Evolutionary conservation across 2,329 filamentous ascomycete genomes (phyloP).

Genomic region (Trichocomaceae sp.): DNA sequence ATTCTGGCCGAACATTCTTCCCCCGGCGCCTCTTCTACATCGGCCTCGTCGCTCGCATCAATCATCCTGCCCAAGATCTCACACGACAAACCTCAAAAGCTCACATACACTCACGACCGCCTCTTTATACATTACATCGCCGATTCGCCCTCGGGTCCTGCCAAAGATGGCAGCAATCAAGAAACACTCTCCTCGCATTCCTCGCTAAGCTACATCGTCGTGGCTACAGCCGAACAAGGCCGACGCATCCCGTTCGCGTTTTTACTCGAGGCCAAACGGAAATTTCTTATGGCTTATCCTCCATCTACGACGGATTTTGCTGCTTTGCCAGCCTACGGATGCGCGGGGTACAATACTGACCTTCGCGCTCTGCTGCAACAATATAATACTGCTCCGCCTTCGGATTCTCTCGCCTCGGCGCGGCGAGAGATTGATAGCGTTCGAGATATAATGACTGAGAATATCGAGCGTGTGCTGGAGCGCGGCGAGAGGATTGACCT

Average conservation of each 20-base stretch:
- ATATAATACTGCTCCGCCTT: slow-evolving; percentile 70
- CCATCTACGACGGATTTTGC: slow-evolving; percentile 63
- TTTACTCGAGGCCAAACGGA: slow-evolving; percentile 81
- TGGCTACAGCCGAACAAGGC: slow-evolving; percentile 73
- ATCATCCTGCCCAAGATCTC: slow-evolving; percentile 92
- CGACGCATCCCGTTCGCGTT: slow-evolving; percentile 89
- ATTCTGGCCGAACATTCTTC: slow-evolving; percentile 91
- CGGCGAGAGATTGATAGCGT: slow-evolving; percentile 89
- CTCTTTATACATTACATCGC: slow-evolving; percentile 96
- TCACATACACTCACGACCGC: slow-evolving; percentile 86
- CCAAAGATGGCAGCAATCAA: slow-evolving; percentile 14
- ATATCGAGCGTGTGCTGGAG: slow-evolving; percentile 84
- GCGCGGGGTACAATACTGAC: slow-evolving; percentile 75
- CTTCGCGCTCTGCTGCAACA: slow-evolving; percentile 73
- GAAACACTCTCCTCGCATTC: slow-evolving; percentile 50
- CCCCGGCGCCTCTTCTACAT: slow-evolving; percentile 73
- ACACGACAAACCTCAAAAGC: slow-evolving; percentile 72
- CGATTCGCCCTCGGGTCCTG: slow-evolving; percentile 65
- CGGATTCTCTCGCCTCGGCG: slow-evolving; percentile 76
- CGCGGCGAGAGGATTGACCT: slow-evolving; percentile 88
- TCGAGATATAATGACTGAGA: slow-evolving; percentile 87
- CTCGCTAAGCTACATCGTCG: slow-evolving; percentile 84
- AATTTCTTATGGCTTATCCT: slow-evolving; percentile 69
- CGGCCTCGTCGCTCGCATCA: slow-evolving; percentile 81
- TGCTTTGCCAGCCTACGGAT: slow-evolving; percentile 80